Conservation (phyloP, 805 yeast species). For the Hanseniaspora lachancei region DNA sequence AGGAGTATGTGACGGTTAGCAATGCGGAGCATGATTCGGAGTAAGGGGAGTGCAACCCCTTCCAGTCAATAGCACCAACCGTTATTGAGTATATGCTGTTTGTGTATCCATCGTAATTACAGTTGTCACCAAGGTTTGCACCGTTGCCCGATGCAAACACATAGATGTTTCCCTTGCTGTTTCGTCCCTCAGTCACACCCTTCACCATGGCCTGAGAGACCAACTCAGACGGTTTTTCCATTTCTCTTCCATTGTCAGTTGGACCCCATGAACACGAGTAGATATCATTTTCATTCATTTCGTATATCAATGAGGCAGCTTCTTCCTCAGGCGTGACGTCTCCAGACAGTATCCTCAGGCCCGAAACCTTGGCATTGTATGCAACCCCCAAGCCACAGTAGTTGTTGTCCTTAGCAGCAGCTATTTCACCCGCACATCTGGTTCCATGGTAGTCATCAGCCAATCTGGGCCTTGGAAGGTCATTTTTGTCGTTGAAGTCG, state of each 20-base stretch:
- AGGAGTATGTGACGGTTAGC: constrained; percentile 81
- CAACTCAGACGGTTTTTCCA: constrained; percentile 70
- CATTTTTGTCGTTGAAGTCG: constrained; percentile 73
- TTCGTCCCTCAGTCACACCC: constrained; percentile 73
- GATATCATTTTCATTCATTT: constrained; percentile 72
- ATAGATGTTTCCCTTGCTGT: constrained; percentile 69
- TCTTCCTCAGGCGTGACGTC: constrained; percentile 74
- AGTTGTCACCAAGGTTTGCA: constrained; percentile 66
- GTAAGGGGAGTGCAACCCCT: constrained; percentile 76
- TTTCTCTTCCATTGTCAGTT: constrained; percentile 73
- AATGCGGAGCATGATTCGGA: constrained; percentile 92
- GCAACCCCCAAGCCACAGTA: constrained; percentile 98
- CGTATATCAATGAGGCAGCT: constrained; percentile 75
- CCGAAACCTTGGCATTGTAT: constrained; percentile 70
- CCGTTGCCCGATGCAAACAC: constrained; percentile 98
- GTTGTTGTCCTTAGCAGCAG: constrained; percentile 66
- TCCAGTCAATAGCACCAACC: constrained; percentile 82
- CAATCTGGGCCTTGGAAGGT: constrained; percentile 68
- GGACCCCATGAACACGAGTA: constrained; percentile 99
- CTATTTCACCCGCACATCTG: constrained; percentile 95
- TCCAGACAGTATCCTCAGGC: constrained; percentile 78
- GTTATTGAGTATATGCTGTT: constrained; percentile 90
- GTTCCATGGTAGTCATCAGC: constrained; percentile 89
- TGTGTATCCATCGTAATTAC: constrained; percentile 95
- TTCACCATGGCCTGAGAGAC: constrained; percentile 74